These are phyloP conservation scores for Mortierella sp. DNA, from an alignment of 371 early-diverging fungal species.

Conservation along the genomic window DNA sequence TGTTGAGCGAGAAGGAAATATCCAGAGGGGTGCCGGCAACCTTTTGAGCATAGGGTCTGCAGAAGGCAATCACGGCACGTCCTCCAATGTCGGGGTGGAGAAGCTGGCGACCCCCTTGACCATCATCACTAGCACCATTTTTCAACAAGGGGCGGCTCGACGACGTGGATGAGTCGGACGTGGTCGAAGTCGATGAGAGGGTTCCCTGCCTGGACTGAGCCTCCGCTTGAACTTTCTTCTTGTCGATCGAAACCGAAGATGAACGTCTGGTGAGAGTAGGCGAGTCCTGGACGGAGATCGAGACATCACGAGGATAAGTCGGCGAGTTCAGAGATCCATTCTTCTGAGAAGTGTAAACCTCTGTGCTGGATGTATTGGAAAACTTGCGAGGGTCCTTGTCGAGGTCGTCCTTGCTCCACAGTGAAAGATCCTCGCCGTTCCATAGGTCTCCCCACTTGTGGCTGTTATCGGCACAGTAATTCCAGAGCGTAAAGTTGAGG, in stretches of 20 bases:
- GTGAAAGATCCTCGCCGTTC: conserved; percentile 81
- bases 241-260: conserved; percentile 5
- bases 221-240: not conserved
- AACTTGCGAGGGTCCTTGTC: conserved; percentile 32
- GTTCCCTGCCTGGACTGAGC: conserved; percentile 15
- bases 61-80: conserved; percentile 51
- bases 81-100: conserved; percentile 29
- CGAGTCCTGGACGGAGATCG: conserved; percentile 14
- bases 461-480: conserved; percentile 74
- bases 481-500: conserved; percentile 77
- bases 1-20: conserved; percentile 50
- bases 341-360: conserved; percentile 12
- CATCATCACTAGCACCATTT: not conserved
- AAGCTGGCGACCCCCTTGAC: not conserved
- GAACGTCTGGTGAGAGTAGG: conserved; percentile 18
- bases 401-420: conserved; percentile 52
- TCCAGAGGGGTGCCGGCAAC: conserved; percentile 52
- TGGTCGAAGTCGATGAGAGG: conserved; percentile 20
- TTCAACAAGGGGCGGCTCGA: conserved; percentile 19
- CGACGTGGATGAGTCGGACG: conserved; percentile 20
- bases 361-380: conserved; percentile 14
- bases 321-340: conserved; percentile 10
- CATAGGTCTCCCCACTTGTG: conserved; percentile 77
- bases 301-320: not conserved
- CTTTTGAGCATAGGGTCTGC: conserved; percentile 56